These are phyloP conservation scores for Glycyrrhiza uralensis DNA, from an alignment of 306 rosid genomes.

Conservation along the genomic window DNA sequence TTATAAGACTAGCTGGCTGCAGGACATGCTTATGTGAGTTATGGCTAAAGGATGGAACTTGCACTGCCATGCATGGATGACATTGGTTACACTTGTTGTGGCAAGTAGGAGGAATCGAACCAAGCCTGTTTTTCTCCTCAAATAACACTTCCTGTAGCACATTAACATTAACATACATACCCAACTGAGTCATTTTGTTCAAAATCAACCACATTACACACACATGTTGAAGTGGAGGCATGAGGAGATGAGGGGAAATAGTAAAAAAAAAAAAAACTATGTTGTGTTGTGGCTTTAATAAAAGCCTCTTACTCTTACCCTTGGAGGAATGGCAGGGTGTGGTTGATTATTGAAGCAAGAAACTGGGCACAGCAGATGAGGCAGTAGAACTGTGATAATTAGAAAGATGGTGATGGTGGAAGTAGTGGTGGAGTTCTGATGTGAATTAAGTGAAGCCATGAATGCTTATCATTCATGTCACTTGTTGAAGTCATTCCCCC, in stretches of 20 bases:
- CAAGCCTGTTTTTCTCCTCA: slow-evolving; percentile 60
- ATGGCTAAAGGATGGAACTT: slow-evolving; percentile 45
- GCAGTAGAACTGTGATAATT: slow-evolving; percentile 24
- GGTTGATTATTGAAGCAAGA: slow-evolving; percentile 29
- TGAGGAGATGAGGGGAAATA: not conserved
- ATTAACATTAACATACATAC: not conserved
- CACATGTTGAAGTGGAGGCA: not conserved
- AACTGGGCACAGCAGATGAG: slow-evolving; percentile 28
- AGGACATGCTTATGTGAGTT: too few relatives aligned
- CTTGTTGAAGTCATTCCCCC: slow-evolving; percentile 30
- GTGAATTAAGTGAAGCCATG: slow-evolving; percentile 25
- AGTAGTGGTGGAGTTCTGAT: not conserved
- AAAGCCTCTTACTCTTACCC: too few relatives aligned
- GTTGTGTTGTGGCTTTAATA: not conserved
- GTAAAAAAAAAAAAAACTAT: not conserved
- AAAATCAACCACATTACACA: not conserved
- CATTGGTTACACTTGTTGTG: slow-evolving; percentile 77
- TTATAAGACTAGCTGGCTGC: slow-evolving; percentile 26
- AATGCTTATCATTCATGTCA: slow-evolving; percentile 24
- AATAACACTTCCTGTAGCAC: slow-evolving; percentile 45
- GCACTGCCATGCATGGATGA: slow-evolving; percentile 81
- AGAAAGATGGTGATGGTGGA: not conserved
- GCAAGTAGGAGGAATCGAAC: slow-evolving; percentile 77
- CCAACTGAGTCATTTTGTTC: not conserved
- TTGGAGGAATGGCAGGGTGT: slow-evolving; percentile 30